Evolutionary conservation across 2,329 filamentous ascomycete genomes (phyloP), one percentile per base, ranked within the genome.

Genomic region (Shiraia sp.): DNA sequence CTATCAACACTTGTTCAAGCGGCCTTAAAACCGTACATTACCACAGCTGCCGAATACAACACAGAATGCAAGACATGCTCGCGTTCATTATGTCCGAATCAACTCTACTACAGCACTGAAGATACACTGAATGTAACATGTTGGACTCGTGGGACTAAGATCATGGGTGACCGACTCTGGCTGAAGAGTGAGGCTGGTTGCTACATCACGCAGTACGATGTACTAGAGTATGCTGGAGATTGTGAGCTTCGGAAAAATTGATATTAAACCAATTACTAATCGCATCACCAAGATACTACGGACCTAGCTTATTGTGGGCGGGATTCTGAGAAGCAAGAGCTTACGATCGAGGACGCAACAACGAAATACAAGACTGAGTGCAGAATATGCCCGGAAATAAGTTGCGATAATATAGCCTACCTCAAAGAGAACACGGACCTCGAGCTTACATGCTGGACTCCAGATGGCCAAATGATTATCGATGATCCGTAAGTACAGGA

Each of bases 1-100:
- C 2, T 45, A 4, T 10, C 33, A 7, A 6, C 8, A 10, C 17
- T 4, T 23, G 34, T 32, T 14, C 4, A 16, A 6, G 40, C 37
- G 2, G 42, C 42, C 1, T 3, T 47, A 23, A 49, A 55, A 29
- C 36, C 54, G 2, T 58, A 52, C 36, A 61, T 64, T 30, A 47
- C 30, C 22, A 57, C 48, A 3, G 23, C 31, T 10, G 53, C 54
- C 9, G 61, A 65, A 15, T 53, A 50, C 36, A 49, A 49, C 25
- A 64, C 62, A 1, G 62, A 65, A 42, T 65, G 62, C 41, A 65
- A 65, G 31, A 62, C 60, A 4, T 63, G 60, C 32, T 60, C 62
- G 16, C 51, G 51, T n/a, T 56, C 56, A 10, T 43, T 65, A 1
- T 63, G 62, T 33, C 40, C 62, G 2, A 63, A 65, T 24, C 42